Evolutionary conservation across 257 asterid species (phyloP).

Genomic region (Solanum sitiens): DNA sequence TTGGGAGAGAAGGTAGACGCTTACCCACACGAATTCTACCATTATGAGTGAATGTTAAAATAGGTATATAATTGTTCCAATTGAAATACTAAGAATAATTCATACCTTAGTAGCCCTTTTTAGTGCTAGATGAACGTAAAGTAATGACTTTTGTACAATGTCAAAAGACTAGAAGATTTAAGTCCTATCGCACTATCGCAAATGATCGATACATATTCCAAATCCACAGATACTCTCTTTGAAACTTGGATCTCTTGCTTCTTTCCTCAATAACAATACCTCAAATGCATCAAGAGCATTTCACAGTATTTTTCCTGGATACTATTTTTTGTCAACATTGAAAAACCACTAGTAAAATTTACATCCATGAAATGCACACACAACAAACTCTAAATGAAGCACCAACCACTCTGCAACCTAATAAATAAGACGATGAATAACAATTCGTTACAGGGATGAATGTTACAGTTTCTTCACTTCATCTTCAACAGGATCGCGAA

Average conservation of each 20-base stretch:
- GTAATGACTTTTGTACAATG: not conserved
- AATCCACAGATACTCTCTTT: conserved; percentile 39
- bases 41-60: not conserved
- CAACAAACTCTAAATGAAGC: not conserved
- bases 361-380: not conserved
- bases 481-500: conserved; percentile 67
- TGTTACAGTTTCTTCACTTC: conserved; percentile 48
- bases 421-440: not conserved
- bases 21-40: not conserved
- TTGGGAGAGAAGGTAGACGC: not conserved
- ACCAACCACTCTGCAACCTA: not conserved
- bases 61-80: not conserved
- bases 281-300: conserved; percentile 13
- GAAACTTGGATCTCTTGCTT: conserved; percentile 51
- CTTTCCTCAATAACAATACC: not conserved
- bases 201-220: not conserved
- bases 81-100: too few relatives aligned
- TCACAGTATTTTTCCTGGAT: not conserved
- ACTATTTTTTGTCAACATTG: not conserved
- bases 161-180: not conserved
- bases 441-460: not conserved
- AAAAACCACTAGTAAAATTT: not conserved
- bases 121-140: not conserved
- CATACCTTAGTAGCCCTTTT: not conserved
- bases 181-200: not conserved